These are phyloP conservation scores for Podaxis pistillaris DNA, from an alignment of 768 basidiomycete species.

Conservation along the genomic window DNA sequence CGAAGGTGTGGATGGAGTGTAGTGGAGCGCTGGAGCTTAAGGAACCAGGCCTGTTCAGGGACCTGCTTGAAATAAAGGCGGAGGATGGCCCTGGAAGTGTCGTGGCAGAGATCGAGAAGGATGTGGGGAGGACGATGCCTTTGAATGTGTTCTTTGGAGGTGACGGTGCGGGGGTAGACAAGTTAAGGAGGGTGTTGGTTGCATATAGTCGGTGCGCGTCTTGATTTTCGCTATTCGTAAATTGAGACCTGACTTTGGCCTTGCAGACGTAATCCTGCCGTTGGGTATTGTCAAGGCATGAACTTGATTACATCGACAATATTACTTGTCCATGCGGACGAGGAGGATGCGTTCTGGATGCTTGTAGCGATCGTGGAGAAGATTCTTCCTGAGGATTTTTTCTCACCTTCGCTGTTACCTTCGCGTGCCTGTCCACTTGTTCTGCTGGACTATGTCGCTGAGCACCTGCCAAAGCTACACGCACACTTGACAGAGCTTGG, in stretches of 20 bases:
- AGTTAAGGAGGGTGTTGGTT: constrained; percentile 83
- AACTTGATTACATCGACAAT: constrained; percentile 95
- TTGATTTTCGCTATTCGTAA: not conserved
- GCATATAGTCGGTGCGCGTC: constrained; percentile 85
- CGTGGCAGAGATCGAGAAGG: constrained; percentile 89
- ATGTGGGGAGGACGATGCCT: constrained; percentile 89
- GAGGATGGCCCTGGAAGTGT: constrained; percentile 46
- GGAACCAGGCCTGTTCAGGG: constrained; percentile 88
- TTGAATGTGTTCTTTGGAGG: constrained; percentile 96
- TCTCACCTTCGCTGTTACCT: constrained; percentile 87
- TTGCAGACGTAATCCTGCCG: constrained; percentile 79
- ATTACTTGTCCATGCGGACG: constrained; percentile 87
- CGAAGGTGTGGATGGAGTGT: constrained; percentile 91
- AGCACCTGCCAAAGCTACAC: constrained; percentile 71
- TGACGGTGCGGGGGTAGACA: constrained; percentile 91
- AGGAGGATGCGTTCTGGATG: constrained; percentile 98
- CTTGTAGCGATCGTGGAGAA: constrained; percentile 86
- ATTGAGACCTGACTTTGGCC: not conserved
- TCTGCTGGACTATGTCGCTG: constrained; percentile 82
- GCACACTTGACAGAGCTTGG: constrained; percentile 75
- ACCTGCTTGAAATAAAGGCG: constrained; percentile 59
- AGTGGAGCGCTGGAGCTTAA: constrained; percentile 89
- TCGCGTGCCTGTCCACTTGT: constrained; percentile 94
- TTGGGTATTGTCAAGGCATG: constrained; percentile 96
- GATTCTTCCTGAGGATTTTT: constrained; percentile 90